Percentiles rank a stretch among this genome's conserved stretches.
phyloP scores from a whole-genome alignment of 2,329 filamentous ascomycete genomes.

The Plenodomus biglobosus region DNA sequence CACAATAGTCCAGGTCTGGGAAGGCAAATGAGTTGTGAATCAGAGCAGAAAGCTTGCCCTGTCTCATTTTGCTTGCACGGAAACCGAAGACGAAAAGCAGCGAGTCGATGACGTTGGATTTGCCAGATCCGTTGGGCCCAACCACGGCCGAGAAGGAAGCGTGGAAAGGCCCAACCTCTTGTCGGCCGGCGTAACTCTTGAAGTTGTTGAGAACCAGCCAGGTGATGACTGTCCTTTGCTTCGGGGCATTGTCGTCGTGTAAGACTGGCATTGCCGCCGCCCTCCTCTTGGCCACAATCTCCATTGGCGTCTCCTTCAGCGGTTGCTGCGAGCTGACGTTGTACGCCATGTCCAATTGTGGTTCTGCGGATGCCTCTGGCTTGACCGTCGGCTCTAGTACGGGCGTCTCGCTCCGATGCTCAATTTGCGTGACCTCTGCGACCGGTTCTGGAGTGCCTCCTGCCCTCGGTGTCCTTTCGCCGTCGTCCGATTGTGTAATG shows the following conservation, averaged over 20 bases:
- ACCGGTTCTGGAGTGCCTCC: constrained; percentile 47
- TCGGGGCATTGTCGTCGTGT: constrained; percentile 76
- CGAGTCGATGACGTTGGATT: constrained; percentile 98
- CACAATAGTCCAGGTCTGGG: constrained; percentile 84
- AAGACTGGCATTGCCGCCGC: constrained; percentile 61
- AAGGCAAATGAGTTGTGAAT: constrained; percentile 94
- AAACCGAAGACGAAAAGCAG: constrained; percentile 99
- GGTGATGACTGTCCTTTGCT: constrained; percentile 87
- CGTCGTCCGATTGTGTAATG: background rate
- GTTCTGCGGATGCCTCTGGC: constrained; percentile 45
- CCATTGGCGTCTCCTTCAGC: constrained; percentile 84
- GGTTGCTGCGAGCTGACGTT: constrained; percentile 76
- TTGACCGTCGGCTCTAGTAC: constrained; percentile 23
- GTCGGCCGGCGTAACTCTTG: constrained; percentile 95
- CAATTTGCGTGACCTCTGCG: constrained; percentile 71
- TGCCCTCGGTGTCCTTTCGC: constrained; percentile 17
- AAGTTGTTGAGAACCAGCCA: constrained; percentile 93
- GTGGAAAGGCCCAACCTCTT: constrained; percentile 96
- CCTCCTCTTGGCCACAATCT: constrained; percentile 86
- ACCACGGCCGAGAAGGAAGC: constrained; percentile 97
- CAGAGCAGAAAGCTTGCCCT: constrained; percentile 95
- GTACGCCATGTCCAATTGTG: constrained; percentile 54
- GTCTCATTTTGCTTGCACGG: constrained; percentile 97
- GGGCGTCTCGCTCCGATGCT: constrained; percentile 59
- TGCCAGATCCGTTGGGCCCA: constrained; percentile 95